Conservation (phyloP, 805 yeast genomes). For the Myxozyma geophila region DNA sequence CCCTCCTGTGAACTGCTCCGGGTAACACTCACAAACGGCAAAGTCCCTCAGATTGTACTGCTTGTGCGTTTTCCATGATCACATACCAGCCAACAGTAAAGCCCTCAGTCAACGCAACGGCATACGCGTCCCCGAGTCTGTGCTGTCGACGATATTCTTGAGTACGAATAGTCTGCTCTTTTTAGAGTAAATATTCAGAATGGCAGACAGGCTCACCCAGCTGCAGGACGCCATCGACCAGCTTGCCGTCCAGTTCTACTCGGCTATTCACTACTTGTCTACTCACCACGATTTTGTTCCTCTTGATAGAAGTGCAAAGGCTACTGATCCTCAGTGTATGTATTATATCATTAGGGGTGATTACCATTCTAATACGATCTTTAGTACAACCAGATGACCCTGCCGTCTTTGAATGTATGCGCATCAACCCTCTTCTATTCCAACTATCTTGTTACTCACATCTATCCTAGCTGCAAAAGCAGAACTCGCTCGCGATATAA, state of each 20-base stretch:
- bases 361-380: neutral
- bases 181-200: neutral
- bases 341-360: neutral
- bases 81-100: no score
- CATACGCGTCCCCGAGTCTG: no score
- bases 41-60: no score
- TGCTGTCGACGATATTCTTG: no score
- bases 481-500: slow-evolving; percentile 83
- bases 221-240: slow-evolving; percentile 39
- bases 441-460: neutral
- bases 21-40: no score
- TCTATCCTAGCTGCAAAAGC: slow-evolving; percentile 52
- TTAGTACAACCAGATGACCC: slow-evolving; percentile 28
- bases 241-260: slow-evolving; percentile 40
- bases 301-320: slow-evolving; percentile 28
- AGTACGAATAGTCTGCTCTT: no score
- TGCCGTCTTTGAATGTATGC: slow-evolving; percentile 32
- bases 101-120: no score
- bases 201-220: slow-evolving; percentile 38
- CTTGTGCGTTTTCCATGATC: no score
- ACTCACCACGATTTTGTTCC: slow-evolving; percentile 61
- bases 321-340: slow-evolving; percentile 30
- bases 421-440: neutral
- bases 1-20: no score
- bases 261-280: slow-evolving; percentile 37